phyloP scores from a whole-genome alignment of 164 flowering plant genomes.

The Vitis labrusca region DNA sequence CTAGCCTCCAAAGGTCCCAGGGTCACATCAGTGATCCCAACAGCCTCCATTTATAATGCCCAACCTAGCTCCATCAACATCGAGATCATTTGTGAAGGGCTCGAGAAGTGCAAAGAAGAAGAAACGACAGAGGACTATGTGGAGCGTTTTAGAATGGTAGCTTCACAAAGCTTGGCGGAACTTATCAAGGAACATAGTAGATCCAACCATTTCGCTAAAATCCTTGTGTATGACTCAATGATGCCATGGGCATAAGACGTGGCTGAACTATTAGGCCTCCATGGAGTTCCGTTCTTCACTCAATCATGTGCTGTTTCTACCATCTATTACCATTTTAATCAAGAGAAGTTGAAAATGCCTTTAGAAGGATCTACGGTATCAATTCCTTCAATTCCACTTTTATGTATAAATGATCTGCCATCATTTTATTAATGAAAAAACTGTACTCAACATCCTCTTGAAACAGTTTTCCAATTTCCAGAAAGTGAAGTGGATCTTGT shows the following conservation, averaged over 20 bases:
- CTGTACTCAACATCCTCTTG: not conserved
- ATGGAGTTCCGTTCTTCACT: conserved; percentile 49
- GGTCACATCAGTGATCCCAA: conserved; percentile 20
- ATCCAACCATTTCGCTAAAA: not conserved
- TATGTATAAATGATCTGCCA: conserved; percentile 40
- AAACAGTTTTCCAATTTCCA: conserved; percentile 37
- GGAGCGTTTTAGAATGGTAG: conserved; percentile 6
- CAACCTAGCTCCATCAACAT: no score
- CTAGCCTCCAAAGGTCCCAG: conserved; percentile 18
- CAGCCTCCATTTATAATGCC: conserved; percentile 13
- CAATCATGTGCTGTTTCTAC: conserved; percentile 35
- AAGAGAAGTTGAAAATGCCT: conserved; percentile 14
- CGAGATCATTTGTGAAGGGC: no score
- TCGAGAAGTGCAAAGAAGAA: no score
- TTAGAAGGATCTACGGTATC: not conserved
- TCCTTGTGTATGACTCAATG: conserved; percentile 43
- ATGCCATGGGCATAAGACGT: conserved; percentile 49
- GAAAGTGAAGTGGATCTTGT: conserved; percentile 30
- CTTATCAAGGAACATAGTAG: conserved; percentile 20
- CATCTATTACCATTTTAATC: conserved; percentile 24
- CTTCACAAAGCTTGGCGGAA: conserved; percentile 18
- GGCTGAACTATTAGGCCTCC: conserved; percentile 27
- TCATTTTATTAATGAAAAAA: conserved; percentile 23
- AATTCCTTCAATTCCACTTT: conserved; percentile 30
- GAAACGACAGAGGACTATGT: no score